A percentile compares a stretch with the other conserved stretches of the same genome.
Evolutionary conservation across 2,329 filamentous ascomycete species (phyloP).

Genomic region (Pseudophaeomoniella oleicola): DNA sequence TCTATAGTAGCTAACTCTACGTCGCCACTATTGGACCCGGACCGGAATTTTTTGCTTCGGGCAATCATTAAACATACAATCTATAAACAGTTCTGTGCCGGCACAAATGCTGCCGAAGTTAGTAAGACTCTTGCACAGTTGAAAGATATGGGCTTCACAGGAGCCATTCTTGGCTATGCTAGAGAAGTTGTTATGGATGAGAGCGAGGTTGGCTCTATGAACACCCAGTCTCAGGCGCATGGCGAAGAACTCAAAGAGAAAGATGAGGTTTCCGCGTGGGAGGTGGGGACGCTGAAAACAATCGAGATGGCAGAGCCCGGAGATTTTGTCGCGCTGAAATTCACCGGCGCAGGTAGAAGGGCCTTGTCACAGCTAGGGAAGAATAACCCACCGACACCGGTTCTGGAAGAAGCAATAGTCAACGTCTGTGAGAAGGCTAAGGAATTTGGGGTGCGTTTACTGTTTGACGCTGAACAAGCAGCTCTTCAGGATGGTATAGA

Average conservation of each 20-base stretch:
- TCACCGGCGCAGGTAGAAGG: conserved; percentile 67
- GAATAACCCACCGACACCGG: conserved; percentile 45
- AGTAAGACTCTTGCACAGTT: conserved; percentile 47
- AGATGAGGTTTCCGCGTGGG: conserved; percentile 42
- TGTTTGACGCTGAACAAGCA: conserved; percentile 79
- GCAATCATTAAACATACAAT: conserved; percentile 66
- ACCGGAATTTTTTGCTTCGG: conserved; percentile 57
- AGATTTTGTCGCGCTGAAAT: conserved; percentile 56
- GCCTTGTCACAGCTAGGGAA: conserved; percentile 53
- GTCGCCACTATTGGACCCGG: conserved; percentile 53
- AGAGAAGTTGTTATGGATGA: conserved; percentile 58
- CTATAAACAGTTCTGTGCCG: conserved; percentile 84
- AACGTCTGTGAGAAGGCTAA: conserved; percentile 60
- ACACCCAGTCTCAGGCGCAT: conserved; percentile 2
- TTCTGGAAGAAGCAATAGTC: conserved; percentile 56
- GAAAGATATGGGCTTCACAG: conserved; percentile 62
- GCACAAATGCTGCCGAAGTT: conserved; percentile 58
- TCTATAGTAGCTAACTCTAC: conserved; percentile 54
- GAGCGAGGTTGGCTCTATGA: conserved; percentile 12
- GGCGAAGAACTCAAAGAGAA: conserved; percentile 8
- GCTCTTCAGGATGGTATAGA: conserved; percentile 67
- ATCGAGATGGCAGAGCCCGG: conserved; percentile 33
- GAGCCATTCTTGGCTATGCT: conserved; percentile 74
- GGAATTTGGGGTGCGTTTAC: conserved; percentile 53
- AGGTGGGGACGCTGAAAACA: conserved; percentile 58